phyloP scores from a whole-genome alignment of 805 yeast genomes.

The Priceomyces melissophilus region DNA sequence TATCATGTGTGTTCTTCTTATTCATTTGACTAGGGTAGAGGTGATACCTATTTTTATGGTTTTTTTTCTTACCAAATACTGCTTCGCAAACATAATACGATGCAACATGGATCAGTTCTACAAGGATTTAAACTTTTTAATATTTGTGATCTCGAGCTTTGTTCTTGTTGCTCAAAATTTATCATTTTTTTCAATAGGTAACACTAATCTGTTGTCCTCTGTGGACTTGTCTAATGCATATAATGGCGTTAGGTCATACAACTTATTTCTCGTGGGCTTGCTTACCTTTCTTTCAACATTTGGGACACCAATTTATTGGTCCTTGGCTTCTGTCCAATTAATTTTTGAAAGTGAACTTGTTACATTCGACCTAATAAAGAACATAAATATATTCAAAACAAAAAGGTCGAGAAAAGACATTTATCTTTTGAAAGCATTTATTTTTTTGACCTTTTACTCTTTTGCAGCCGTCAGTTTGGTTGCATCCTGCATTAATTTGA shows the following conservation, averaged over 20 bases:
- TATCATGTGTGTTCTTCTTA: slow-evolving; percentile 38
- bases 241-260: slow-evolving; percentile 76
- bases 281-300: slow-evolving; percentile 82
- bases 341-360: slow-evolving; percentile 30
- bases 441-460: slow-evolving; percentile 53
- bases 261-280: slow-evolving; percentile 66
- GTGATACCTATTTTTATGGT: slow-evolving; percentile 54
- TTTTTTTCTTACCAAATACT: slow-evolving; percentile 26
- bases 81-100: slow-evolving; percentile 13
- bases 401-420: slow-evolving; percentile 29
- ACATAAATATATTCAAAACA: slow-evolving; percentile 1
- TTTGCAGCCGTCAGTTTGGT: slow-evolving; percentile 57
- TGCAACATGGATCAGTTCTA: slow-evolving; percentile 4
- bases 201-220: slow-evolving; percentile 88
- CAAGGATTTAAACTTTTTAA: slow-evolving; percentile 14
- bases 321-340: slow-evolving; percentile 43
- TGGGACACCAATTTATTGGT: slow-evolving; percentile 83
- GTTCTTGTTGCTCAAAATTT: slow-evolving; percentile 64
- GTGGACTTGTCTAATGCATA: slow-evolving; percentile 89
- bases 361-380: slow-evolving; percentile 13
- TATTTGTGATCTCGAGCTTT: slow-evolving; percentile 28
- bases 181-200: slow-evolving; percentile 82
- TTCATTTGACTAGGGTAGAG: slow-evolving; percentile 53
- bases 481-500: slow-evolving; percentile 65
- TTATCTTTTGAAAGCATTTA: slow-evolving; percentile 32